These are phyloP conservation scores for Tinospora cordifolia DNA, from an alignment of 164 flowering plant genomes.

Conservation along the genomic window DNA sequence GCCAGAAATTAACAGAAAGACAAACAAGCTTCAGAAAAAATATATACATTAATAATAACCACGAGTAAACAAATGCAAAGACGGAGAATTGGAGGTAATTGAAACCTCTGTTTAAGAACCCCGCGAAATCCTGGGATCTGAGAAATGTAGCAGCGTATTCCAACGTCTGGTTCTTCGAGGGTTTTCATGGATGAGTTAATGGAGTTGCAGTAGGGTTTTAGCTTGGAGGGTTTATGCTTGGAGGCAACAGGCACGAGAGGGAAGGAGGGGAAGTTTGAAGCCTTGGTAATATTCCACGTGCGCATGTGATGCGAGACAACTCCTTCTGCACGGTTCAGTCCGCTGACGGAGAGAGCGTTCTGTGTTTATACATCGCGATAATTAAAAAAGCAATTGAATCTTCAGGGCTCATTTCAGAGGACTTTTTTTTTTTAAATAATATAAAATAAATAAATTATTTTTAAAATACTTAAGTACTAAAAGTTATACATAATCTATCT, in stretches of 20 bases:
- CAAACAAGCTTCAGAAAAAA: neutral
- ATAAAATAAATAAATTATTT: too few species aligned
- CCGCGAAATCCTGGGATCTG: constrained; percentile 82
- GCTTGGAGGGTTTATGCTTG: constrained; percentile 2
- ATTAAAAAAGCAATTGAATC: too few species aligned
- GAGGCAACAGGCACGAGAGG: neutral
- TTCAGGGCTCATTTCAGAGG: too few species aligned
- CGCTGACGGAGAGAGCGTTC: too few species aligned
- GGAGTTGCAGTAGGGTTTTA: constrained; percentile 12
- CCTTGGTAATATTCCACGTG: neutral
- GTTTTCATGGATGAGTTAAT: constrained; percentile 18
- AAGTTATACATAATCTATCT: too few species aligned
- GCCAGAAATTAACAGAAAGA: constrained; percentile 1
- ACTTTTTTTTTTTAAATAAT: too few species aligned
- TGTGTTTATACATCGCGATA: too few species aligned
- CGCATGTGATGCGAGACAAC: too few species aligned
- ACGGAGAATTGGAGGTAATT: neutral
- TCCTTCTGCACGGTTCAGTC: too few species aligned
- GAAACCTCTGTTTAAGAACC: constrained; percentile 76
- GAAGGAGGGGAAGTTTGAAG: constrained; percentile 1
- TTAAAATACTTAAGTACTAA: too few species aligned
- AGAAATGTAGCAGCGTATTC: constrained; percentile 69
- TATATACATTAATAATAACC: too few species aligned
- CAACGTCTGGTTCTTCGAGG: constrained; percentile 69
- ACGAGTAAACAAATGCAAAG: too few species aligned